Percentiles rank a stretch among this genome's conserved stretches.
phyloP scores from a whole-genome alignment of 1,284 basidiomycete genomes.

The Leccinum griseonigrum region DNA sequence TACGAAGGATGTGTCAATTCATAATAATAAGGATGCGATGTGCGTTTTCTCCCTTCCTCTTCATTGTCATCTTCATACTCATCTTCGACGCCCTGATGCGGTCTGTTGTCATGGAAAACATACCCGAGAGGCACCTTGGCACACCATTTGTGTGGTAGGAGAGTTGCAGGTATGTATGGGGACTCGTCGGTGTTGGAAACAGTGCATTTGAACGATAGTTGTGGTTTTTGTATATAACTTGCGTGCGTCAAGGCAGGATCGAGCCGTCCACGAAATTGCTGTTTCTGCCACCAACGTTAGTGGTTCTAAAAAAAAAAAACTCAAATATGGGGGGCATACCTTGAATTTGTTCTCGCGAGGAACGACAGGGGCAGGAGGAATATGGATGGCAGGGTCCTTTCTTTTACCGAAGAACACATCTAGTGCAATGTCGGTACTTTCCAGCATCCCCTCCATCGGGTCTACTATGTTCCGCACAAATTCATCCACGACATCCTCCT shows the following conservation, averaged over 20 bases:
- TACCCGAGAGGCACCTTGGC: slow-evolving; percentile 76
- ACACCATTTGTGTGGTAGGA: slow-evolving; percentile 71
- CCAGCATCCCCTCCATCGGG: slow-evolving; percentile 80
- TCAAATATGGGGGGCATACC: slow-evolving; percentile 5
- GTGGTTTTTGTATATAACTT: slow-evolving; percentile 74
- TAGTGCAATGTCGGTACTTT: slow-evolving; percentile 80
- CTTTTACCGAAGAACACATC: slow-evolving; percentile 76
- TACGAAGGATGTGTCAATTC: slow-evolving; percentile 75
- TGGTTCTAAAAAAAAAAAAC: not conserved
- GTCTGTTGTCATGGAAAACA: slow-evolving; percentile 39
- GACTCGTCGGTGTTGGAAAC: slow-evolving; percentile 54
- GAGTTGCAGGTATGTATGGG: slow-evolving; percentile 55
- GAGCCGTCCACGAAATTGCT: slow-evolving; percentile 38
- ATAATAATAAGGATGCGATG: slow-evolving; percentile 77
- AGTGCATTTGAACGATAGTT: slow-evolving; percentile 62
- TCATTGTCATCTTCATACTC: slow-evolving; percentile 20
- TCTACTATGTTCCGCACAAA: slow-evolving; percentile 81
- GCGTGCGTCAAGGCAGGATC: slow-evolving; percentile 69
- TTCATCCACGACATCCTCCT: slow-evolving; percentile 81
- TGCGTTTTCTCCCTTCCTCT: slow-evolving; percentile 23
- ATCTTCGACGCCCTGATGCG: slow-evolving; percentile 27
- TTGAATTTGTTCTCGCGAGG: slow-evolving; percentile 20
- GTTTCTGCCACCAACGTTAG: slow-evolving; percentile 30
- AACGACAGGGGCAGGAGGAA: slow-evolving; percentile 39
- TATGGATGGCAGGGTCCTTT: slow-evolving; percentile 61